phyloP scores from a whole-genome alignment of 1,139 yeast genomes.

The Candida sp. region DNA sequence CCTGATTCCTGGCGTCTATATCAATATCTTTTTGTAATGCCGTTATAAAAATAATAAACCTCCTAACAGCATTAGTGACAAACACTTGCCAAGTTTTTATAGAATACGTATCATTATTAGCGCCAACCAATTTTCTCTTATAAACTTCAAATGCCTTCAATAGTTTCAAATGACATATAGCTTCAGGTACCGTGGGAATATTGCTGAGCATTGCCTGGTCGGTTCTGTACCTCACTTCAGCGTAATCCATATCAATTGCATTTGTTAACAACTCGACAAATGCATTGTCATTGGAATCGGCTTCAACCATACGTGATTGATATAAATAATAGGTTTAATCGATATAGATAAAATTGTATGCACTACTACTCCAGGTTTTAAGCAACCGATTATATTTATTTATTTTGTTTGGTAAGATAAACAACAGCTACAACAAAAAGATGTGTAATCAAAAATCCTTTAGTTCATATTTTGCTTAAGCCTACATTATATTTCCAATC shows the following conservation, averaged over 20 bases:
- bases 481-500: too few relatives aligned
- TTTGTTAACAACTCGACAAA: not conserved
- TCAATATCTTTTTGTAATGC: slow-evolving; percentile 9
- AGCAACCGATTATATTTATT: too few relatives aligned
- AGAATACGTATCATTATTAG: slow-evolving; percentile 9
- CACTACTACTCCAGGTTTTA: too few relatives aligned
- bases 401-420: too few relatives aligned
- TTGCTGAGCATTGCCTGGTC: not conserved
- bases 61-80: slow-evolving; percentile 23
- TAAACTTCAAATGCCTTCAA: slow-evolving; percentile 23
- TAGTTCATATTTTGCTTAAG: too few relatives aligned
- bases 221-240: not conserved
- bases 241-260: not conserved
- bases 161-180: slow-evolving; percentile 29
- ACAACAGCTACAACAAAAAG: too few relatives aligned
- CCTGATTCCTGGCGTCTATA: not conserved
- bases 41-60: slow-evolving; percentile 25
- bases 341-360: too few relatives aligned
- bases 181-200: slow-evolving; percentile 15
- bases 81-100: slow-evolving; percentile 28
- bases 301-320: too few relatives aligned
- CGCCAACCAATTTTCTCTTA: slow-evolving; percentile 11
- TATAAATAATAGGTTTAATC: too few relatives aligned
- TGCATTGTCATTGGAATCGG: too few relatives aligned
- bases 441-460: too few relatives aligned